Conservation (phyloP, 2,329 filamentous ascomycete species). For the Phialophora macrospora region DNA sequence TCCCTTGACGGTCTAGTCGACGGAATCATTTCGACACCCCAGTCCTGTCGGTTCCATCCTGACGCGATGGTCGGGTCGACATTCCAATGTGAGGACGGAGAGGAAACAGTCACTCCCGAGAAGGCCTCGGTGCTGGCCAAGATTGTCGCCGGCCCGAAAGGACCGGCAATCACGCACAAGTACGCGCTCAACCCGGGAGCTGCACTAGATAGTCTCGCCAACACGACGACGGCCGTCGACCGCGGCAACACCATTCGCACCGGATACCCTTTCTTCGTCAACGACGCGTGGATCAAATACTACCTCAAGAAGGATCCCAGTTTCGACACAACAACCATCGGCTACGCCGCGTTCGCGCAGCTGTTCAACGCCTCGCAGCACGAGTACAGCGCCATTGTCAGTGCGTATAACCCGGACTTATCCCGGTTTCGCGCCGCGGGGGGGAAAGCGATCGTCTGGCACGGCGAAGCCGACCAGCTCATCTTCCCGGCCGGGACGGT, state of each 20-base stretch:
- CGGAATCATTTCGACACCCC: constrained; percentile 36
- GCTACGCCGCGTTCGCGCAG: not conserved
- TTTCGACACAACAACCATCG: constrained; percentile 2
- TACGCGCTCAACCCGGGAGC: constrained; percentile 13
- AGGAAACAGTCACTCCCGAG: not conserved
- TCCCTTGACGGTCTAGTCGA: constrained; percentile 39
- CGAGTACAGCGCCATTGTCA: not conserved
- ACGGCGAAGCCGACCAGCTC: constrained; percentile 15
- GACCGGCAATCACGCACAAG: constrained; percentile 1
- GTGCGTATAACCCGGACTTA: constrained; percentile 1
- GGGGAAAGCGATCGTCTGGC: constrained; percentile 13
- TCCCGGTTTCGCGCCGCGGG: constrained; percentile 7
- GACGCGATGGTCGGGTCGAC: constrained; percentile 14
- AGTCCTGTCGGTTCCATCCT: constrained; percentile 29
- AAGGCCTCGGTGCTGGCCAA: not conserved
- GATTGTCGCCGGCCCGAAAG: constrained; percentile 4
- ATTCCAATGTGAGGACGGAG: not conserved
- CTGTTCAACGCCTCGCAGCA: constrained; percentile 9
- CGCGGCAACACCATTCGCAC: not conserved
- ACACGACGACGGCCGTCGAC: constrained; percentile 11
- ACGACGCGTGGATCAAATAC: constrained; percentile 15
- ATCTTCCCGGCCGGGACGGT: constrained; percentile 11
- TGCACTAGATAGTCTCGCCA: constrained; percentile 14
- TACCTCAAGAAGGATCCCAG: constrained; percentile 7
- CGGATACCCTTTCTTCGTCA: constrained; percentile 12